Conservation (phyloP, 75 land plant species). For the Pinus albicaulis region DNA sequence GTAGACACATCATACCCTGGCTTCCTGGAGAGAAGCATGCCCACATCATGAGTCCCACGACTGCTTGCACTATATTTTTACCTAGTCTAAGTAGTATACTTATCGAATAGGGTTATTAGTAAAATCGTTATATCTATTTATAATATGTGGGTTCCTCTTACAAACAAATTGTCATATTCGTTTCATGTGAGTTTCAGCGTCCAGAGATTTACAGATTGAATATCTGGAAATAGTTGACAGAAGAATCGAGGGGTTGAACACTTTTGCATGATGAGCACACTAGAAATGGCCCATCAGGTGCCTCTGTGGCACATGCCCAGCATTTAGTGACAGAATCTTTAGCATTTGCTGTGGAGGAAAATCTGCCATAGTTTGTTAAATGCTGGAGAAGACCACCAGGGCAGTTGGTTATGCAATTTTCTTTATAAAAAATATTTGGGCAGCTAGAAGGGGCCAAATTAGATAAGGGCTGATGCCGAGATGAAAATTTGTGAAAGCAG, state of each 20-base stretch:
- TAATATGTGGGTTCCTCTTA: background rate
- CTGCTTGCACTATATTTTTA: background rate
- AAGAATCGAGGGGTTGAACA: conserved; percentile 70
- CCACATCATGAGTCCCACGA: background rate
- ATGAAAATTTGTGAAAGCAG: background rate
- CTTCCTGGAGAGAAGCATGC: conserved; percentile 32
- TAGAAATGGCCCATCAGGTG: conserved; percentile 35
- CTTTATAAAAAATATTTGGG: background rate
- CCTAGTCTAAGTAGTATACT: too few species aligned
- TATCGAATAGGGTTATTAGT: background rate
- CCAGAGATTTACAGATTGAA: conserved; percentile 56
- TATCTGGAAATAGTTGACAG: conserved; percentile 68
- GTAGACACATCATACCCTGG: conserved; percentile 46
- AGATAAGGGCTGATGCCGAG: background rate
- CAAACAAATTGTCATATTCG: background rate
- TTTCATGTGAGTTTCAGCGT: background rate
- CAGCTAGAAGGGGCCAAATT: background rate
- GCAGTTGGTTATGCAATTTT: background rate
- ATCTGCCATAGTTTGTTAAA: background rate
- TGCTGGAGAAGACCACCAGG: background rate
- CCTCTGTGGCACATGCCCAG: conserved; percentile 59
- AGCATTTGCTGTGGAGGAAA: conserved; percentile 4
- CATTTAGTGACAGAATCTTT: conserved; percentile 27
- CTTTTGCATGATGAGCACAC: conserved; percentile 55
- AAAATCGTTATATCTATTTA: background rate